Conservation (phyloP, 108 stramenopile species). For the Cyclotella atomus region DNA sequence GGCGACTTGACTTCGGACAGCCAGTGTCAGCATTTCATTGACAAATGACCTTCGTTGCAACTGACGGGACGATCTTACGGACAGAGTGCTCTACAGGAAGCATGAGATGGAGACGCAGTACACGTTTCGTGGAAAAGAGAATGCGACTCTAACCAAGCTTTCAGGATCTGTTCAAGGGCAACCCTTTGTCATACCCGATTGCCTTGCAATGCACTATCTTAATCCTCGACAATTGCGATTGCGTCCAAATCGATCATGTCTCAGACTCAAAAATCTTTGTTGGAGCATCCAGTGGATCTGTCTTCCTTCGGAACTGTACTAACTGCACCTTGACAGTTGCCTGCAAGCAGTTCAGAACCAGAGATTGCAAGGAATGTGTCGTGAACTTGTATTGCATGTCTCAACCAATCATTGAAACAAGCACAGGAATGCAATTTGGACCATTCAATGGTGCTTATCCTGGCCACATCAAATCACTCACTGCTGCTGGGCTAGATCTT, state of each 20-base stretch:
- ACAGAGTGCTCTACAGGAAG: conserved; percentile 59
- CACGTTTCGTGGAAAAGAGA: conserved; percentile 60
- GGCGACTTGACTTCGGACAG: too few species aligned
- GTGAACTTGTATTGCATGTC: conserved; percentile 79
- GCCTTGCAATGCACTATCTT: conserved; percentile 56
- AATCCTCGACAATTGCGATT: conserved; percentile 69
- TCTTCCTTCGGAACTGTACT: conserved; percentile 75
- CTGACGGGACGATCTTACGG: conserved; percentile 71
- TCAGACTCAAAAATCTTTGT: conserved; percentile 69
- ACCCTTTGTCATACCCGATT: conserved; percentile 68
- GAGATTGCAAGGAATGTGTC: conserved; percentile 73
- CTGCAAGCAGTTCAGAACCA: conserved; percentile 79
- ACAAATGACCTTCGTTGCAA: conserved; percentile 64
- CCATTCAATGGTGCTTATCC: conserved; percentile 77
- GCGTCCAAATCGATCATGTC: conserved; percentile 74
- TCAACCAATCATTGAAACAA: conserved; percentile 81
- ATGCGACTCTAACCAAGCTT: conserved; percentile 53
- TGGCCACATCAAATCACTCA: conserved; percentile 45
- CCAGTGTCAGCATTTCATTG: too few species aligned
- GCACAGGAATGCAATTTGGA: conserved; percentile 53
- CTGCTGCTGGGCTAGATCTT: conserved; percentile 53
- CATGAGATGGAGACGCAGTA: conserved; percentile 80
- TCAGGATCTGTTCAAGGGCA: conserved; percentile 71
- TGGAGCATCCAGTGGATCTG: conserved; percentile 71
- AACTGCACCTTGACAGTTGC: conserved; percentile 74